Evolutionary conservation across 345 rosid genomes (phyloP).

Genomic region (Lumnitzera racemosa): DNA sequence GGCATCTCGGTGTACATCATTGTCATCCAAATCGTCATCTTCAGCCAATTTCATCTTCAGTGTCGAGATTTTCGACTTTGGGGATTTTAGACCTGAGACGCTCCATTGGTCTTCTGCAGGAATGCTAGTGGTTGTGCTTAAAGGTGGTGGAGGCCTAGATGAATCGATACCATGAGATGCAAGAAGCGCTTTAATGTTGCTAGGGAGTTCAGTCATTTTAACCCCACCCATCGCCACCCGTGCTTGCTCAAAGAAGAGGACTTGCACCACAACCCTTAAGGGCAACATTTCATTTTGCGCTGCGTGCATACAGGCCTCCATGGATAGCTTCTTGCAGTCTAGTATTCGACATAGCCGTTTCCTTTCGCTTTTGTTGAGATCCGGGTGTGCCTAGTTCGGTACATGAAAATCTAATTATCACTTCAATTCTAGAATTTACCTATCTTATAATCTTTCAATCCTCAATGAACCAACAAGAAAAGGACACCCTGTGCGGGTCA

Average conservation of each 20-base stretch:
- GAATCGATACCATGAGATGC: conserved; percentile 69
- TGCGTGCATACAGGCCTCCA: conserved; percentile 98
- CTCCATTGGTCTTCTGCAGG: conserved; percentile 86
- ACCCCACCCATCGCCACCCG: conserved; percentile 63
- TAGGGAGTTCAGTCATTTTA: conserved; percentile 67
- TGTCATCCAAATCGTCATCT: conserved; percentile 61
- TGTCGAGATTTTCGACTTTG: conserved; percentile 60
- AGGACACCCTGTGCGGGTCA: no score
- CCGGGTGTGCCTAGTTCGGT: conserved; percentile 59
- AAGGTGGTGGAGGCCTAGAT: conserved; percentile 51
- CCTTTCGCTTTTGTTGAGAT: conserved; percentile 73
- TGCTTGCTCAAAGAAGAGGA: conserved; percentile 91
- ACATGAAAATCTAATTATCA: neutral
- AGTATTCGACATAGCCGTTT: conserved; percentile 73
- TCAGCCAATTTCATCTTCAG: conserved; percentile 78
- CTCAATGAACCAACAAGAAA: neutral
- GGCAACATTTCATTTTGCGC: conserved; percentile 94
- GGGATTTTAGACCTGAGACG: conserved; percentile 81
- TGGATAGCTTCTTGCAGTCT: conserved; percentile 90
- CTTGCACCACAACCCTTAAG: conserved; percentile 87
- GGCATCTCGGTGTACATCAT: conserved; percentile 45
- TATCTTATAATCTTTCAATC: neutral
- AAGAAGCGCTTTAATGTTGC: conserved; percentile 80
- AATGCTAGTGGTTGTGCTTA: conserved; percentile 64
- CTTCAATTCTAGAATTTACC: neutral